Evolutionary conservation across 2,329 filamentous ascomycete genomes (phyloP).

Genomic region (Scortechinia acanthostroma): DNA sequence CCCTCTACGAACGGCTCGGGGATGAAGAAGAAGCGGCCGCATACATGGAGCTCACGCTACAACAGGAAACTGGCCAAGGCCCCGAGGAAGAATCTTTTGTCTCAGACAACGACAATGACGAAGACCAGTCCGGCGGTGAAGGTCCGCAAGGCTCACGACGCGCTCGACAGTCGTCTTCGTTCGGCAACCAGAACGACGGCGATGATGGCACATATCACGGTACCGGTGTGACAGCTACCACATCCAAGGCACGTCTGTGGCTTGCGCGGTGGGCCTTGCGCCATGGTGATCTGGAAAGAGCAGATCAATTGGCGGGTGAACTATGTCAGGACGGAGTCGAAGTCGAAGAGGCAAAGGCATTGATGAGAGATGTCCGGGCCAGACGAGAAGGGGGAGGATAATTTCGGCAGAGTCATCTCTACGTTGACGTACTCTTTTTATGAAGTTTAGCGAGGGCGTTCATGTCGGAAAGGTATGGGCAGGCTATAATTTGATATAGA

Average conservation of each 20-base stretch:
- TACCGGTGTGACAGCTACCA: constrained; percentile 55
- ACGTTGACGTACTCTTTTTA: too few relatives aligned
- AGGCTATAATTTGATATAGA: too few relatives aligned
- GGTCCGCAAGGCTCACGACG: constrained; percentile 4
- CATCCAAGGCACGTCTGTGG: constrained; percentile 59
- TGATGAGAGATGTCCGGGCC: constrained; percentile 56
- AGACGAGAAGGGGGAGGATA: constrained; percentile 31
- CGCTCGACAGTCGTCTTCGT: neutral
- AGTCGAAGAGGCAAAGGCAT: constrained; percentile 63
- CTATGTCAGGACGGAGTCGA: constrained; percentile 64
- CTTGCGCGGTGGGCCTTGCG: constrained; percentile 53
- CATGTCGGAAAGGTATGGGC: too few relatives aligned
- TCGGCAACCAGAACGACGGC: neutral
- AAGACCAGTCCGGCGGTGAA: constrained; percentile 7
- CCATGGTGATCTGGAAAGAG: constrained; percentile 45
- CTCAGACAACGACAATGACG: constrained; percentile 17
- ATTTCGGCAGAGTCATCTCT: neutral
- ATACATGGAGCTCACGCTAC: constrained; percentile 69
- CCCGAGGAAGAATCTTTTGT: constrained; percentile 8
- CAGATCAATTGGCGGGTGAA: constrained; percentile 57
- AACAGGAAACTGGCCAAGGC: constrained; percentile 56
- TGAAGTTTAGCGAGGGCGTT: too few relatives aligned
- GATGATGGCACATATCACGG: neutral
- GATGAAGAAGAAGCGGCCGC: constrained; percentile 54
- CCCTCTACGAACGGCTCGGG: constrained; percentile 57